Evolutionary conservation across 352 stramenopile genomes (phyloP).

Genomic region (Phytophthora fragariae): DNA sequence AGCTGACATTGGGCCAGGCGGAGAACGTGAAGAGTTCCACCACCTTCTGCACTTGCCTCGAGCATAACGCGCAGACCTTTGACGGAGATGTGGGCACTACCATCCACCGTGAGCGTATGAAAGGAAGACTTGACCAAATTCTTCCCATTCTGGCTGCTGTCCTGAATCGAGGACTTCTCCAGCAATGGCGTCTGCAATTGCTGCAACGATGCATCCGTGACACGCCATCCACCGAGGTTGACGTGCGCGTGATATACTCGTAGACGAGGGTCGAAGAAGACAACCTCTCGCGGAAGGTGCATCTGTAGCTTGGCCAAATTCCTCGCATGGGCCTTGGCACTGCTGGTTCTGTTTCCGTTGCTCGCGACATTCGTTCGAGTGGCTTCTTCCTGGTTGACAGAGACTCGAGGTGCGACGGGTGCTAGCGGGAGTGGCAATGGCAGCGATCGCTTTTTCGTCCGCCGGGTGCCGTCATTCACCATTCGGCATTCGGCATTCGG

Average conservation of each 20-base stretch:
- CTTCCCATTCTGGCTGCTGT: constrained; percentile 8
- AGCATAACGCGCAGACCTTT: constrained; percentile 33
- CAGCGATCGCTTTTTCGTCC: constrained; percentile 37
- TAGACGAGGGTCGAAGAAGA: constrained; percentile 45
- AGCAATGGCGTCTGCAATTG: constrained; percentile 33
- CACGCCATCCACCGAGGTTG: constrained; percentile 60
- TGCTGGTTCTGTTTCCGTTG: constrained; percentile 25
- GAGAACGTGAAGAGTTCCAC: constrained; percentile 28
- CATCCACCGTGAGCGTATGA: constrained; percentile 30
- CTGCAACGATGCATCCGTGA: constrained; percentile 45
- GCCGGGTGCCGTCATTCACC: constrained; percentile 31
- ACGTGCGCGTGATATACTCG: constrained; percentile 53
- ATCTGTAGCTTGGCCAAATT: constrained; percentile 41
- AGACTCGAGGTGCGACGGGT: constrained; percentile 16
- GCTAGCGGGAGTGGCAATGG: constrained; percentile 16
- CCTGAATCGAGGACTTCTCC: constrained; percentile 5
- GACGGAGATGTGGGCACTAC: constrained; percentile 32
- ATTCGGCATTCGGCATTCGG: constrained; percentile 36
- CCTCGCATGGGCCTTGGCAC: constrained; percentile 25
- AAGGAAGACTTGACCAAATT: constrained; percentile 24
- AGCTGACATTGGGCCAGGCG: constrained; percentile 36
- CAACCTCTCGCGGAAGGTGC: constrained; percentile 48
- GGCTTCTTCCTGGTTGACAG: constrained; percentile 32
- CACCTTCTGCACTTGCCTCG: constrained; percentile 15
- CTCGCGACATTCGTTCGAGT: neutral